Evolutionary conservation across 352 stramenopile species (phyloP).

Genomic region (Saprolegnia parasitica): DNA sequence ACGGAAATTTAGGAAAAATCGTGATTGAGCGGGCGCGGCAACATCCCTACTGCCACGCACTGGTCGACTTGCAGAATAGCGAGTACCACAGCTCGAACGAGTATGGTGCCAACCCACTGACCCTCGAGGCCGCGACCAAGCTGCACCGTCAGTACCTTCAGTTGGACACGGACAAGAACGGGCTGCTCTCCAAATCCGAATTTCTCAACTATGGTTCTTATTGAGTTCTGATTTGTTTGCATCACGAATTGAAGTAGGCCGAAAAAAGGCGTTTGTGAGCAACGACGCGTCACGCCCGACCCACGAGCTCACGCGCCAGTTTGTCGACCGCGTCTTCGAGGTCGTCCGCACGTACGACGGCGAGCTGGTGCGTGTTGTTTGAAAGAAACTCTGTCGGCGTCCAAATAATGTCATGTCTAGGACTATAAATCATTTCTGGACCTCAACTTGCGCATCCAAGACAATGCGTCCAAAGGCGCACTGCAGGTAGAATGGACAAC

Average conservation of each 20-base stretch:
- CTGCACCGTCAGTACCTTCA: conserved; percentile 25
- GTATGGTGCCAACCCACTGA: conserved; percentile 13
- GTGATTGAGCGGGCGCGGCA: conserved; percentile 4
- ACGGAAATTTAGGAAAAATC: conserved; percentile 18
- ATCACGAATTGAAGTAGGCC: not conserved
- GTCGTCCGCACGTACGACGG: conserved; percentile 17
- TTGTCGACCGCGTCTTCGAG: conserved; percentile 26
- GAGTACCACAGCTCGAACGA: conserved; percentile 11
- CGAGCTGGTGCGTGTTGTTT: conserved; percentile 11
- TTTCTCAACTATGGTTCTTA: conserved; percentile 16
- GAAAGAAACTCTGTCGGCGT: not conserved
- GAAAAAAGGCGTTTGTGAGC: conserved; percentile 26
- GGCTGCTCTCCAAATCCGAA: conserved; percentile 13
- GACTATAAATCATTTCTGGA: conserved; percentile 30
- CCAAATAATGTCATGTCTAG: not conserved
- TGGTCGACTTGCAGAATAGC: not conserved
- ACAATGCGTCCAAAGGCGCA: conserved; percentile 12
- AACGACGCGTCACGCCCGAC: conserved; percentile 1
- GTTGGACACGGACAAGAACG: conserved; percentile 27
- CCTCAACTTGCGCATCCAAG: conserved; percentile 20
- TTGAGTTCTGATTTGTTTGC: not conserved
- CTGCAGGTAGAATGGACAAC: conserved; percentile 26
- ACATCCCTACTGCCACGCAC: conserved; percentile 2
- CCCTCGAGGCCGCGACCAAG: not conserved
- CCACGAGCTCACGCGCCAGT: conserved; percentile 12